A percentile compares a stretch with the other conserved stretches of the same genome.
Evolutionary conservation across 331 rosid genomes (phyloP).

Genomic region (Spiraea crenata): DNA sequence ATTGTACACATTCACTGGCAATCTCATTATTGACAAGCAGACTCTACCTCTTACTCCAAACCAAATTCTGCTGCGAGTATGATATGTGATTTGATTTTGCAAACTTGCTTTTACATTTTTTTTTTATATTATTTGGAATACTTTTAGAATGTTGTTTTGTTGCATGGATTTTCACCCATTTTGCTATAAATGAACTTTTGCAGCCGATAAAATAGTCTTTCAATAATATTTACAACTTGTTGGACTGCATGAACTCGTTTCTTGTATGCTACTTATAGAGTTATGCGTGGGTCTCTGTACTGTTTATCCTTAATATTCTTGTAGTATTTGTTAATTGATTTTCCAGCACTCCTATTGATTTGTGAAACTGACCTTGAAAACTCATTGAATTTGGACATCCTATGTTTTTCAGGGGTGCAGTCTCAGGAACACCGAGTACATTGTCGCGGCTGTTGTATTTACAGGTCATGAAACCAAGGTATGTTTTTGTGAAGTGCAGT

Average conservation of each 20-base stretch:
- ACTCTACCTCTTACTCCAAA: constrained; percentile 83
- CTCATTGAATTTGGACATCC: constrained; percentile 14
- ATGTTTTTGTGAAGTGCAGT: constrained; percentile 24
- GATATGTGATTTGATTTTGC: constrained; percentile 20
- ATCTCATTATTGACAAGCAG: constrained; percentile 78
- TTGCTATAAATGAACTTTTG: neutral
- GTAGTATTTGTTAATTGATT: constrained; percentile 6
- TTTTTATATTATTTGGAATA: neutral
- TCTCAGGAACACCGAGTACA: constrained; percentile 85
- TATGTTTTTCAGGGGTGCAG: constrained; percentile 86
- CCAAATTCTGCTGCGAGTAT: constrained; percentile 84
- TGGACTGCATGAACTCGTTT: neutral
- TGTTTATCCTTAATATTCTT: constrained; percentile 13
- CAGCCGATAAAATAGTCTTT: neutral
- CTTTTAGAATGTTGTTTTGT: neutral
- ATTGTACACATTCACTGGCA: constrained; percentile 92
- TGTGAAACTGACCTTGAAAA: constrained; percentile 2
- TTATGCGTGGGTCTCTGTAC: constrained; percentile 6
- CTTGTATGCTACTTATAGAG: neutral
- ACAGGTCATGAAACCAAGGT: constrained; percentile 98
- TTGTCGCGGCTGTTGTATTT: constrained; percentile 83
- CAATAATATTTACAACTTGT: neutral
- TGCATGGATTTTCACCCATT: neutral
- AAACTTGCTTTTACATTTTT: constrained; percentile 14
- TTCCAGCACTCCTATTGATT: neutral